These are phyloP conservation scores for Raphanus raphanistrum DNA, from an alignment of 345 rosid species.

Conservation along the genomic window DNA sequence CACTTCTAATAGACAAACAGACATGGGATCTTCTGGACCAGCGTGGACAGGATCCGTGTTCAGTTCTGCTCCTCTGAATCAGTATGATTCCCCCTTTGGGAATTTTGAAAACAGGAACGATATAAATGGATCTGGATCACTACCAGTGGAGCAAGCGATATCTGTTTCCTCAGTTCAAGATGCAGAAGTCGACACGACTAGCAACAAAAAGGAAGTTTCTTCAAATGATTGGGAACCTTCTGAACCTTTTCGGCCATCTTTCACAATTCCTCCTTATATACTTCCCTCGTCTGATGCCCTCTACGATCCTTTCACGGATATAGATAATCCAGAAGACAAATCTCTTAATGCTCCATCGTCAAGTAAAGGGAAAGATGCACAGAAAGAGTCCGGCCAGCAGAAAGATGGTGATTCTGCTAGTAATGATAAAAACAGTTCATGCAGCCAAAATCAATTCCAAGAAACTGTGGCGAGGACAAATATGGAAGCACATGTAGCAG, in stretches of 20 bases:
- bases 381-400: conserved; percentile 40
- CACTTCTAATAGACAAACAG: conserved; percentile 34
- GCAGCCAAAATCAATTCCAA: conserved; percentile 43
- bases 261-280: conserved; percentile 46
- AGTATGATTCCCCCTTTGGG: conserved; percentile 41
- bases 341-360: conserved; percentile 42
- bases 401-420: conserved; percentile 41
- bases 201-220: conserved; percentile 44
- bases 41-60: conserved; percentile 46
- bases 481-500: conserved; percentile 38
- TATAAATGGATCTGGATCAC: conserved; percentile 35
- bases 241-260: conserved; percentile 75
- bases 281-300: conserved; percentile 54
- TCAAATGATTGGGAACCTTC: conserved; percentile 90
- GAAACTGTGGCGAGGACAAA: conserved; percentile 44
- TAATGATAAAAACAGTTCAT: conserved; percentile 52
- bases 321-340: conserved; percentile 43
- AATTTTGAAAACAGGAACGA: conserved; percentile 38
- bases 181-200: conserved; percentile 40
- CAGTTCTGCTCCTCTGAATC: conserved; percentile 41
- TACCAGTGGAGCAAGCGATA: conserved; percentile 41
- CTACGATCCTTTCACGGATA: conserved; percentile 66
- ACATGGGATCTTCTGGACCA: conserved; percentile 36
- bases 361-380: conserved; percentile 38
- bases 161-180: conserved; percentile 45